Base-by-base conservation (phyloP, 257 asterid species). In the Solanum dulcamara region DNA sequence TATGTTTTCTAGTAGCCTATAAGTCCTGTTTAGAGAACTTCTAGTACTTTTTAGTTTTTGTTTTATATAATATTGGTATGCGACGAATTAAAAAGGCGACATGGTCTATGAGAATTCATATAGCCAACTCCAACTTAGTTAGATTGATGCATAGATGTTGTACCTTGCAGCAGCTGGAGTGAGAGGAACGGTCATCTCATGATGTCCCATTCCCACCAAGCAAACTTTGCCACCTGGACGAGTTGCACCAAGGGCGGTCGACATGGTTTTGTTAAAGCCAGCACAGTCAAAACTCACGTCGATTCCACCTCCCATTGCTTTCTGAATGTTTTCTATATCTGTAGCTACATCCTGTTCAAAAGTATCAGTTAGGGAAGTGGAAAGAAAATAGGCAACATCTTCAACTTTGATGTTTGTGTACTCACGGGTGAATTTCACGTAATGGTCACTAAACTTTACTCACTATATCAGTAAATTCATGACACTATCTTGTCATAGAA, bases 121-220 rank as follows among this genome's bases (percentile, higher is more conserved):
- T 22, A 38, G 12, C 0, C 20, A 7, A 72, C 18, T 33, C n/a
- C 46, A 68, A 35, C 17, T 68, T 4, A 37, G 40, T 33, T 33
- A 40, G 35, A 72, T 40, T 72, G 33, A 72, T 15, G 81, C n/a
- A 26, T 40, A 40, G 81, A 12, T 24, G 80, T 70, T n/a, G 6
- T 87, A 96, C 99, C 98, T 93, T 84, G 91, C 98, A 55, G 98
- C 96, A 88, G 99, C 98, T 26, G 97, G 93, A 22, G 97, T 88
- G 42, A 96, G 97, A 28, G 98, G 99, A 83, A 96, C 75, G 7
- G 91, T 94, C 99, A 95, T 96, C 84, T 89, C 91, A 1, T 83
- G 86, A 84, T 94, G 98, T 10, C 97, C 98, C 89, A 96, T 74
- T 22, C 99, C 98, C n/a, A 95, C 98, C 15, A 95, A 97, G 87